Evolutionary conservation across 805 yeast genomes (phyloP).

Genomic region (Metschnikowia bowlesiae): DNA sequence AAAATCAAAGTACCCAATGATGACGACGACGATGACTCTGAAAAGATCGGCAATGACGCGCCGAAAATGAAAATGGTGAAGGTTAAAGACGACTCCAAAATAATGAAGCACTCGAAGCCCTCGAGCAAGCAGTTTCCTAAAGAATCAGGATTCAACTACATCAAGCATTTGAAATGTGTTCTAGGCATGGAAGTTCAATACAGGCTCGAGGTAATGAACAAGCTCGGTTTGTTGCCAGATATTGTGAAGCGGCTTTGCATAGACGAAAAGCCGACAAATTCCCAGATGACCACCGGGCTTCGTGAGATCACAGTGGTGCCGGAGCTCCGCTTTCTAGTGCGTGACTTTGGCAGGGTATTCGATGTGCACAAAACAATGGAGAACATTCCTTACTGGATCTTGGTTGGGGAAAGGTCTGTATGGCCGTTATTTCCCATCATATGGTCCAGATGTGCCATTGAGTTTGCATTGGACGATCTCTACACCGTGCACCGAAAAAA

Average conservation of each 20-base stretch:
- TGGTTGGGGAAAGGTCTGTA: slow-evolving; percentile 85
- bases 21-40: slow-evolving; percentile 5
- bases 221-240: slow-evolving; percentile 68
- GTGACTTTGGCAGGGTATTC: slow-evolving; percentile 69
- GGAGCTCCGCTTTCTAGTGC: slow-evolving; percentile 63
- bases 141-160: slow-evolving; percentile 29
- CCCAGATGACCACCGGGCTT: slow-evolving; percentile 54
- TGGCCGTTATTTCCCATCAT: slow-evolving; percentile 88
- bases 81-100: slow-evolving; percentile 10
- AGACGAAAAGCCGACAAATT: slow-evolving; percentile 74
- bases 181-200: slow-evolving; percentile 78
- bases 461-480: slow-evolving; percentile 78
- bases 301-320: slow-evolving; percentile 91
- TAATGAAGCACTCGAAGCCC: slow-evolving; percentile 5
- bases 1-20: slow-evolving; percentile 17
- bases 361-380: slow-evolving; percentile 67
- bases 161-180: slow-evolving; percentile 46
- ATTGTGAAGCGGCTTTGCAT: slow-evolving; percentile 70
- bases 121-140: slow-evolving; percentile 24
- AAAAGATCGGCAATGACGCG: neutral
- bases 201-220: slow-evolving; percentile 73
- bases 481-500: slow-evolving; percentile 44
- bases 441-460: slow-evolving; percentile 86
- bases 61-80: slow-evolving; percentile 13
- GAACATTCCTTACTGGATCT: slow-evolving; percentile 84